Evolutionary conservation across 2,329 filamentous ascomycete genomes (phyloP), one percentile per base, ranked within the genome.

Genomic region (Trichophyton schoenleinii): DNA sequence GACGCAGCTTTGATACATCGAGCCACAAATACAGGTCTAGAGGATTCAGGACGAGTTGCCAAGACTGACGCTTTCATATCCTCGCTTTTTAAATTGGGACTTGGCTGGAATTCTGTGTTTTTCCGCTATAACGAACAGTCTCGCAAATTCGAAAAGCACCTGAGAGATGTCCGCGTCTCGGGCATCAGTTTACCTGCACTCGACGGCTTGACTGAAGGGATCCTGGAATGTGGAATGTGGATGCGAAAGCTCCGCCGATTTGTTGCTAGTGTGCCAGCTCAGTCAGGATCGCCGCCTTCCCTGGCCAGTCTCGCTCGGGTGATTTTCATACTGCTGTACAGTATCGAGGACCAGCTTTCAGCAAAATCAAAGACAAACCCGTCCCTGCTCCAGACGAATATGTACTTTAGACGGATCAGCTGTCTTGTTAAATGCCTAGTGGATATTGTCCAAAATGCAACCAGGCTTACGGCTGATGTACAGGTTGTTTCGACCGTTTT

Each of bases 401-500:
- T 69, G 44, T 66, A 71, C 62, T 80, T 72, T 66, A 70, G 67
- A 65, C 72, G 66, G 62, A 77, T 67, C 60, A 70, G 70, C 1
- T 73, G 74, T 58, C 61, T 77, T 28, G 64, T 75, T 31, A 68
- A 69, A 36, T 69, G 68, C 18, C 61, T 77, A 22, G 69, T 71
- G 31, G 68, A 70, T 49, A 72, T 77, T 49, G 67, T 75, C 22
- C 68, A 70, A 69, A 77, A 53, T 79, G 79, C 67, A 75, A 81
- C 63, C 77, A 79, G 52, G 62, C 74, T 69, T 53, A 76, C 67
- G 58, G 80, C 70, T 3, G 87, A 89, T 63, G 83, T 86, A 61
- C 77, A 82, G 25, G 76, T 87, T 25, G 73, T 89, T 1, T 83
- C 85, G 0, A 73, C 79, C 22, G 75, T 88, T 1, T 87, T 87